These are phyloP conservation scores for Cryphonectria radicalis DNA, from an alignment of 2,329 filamentous ascomycete species.

Conservation along the genomic window DNA sequence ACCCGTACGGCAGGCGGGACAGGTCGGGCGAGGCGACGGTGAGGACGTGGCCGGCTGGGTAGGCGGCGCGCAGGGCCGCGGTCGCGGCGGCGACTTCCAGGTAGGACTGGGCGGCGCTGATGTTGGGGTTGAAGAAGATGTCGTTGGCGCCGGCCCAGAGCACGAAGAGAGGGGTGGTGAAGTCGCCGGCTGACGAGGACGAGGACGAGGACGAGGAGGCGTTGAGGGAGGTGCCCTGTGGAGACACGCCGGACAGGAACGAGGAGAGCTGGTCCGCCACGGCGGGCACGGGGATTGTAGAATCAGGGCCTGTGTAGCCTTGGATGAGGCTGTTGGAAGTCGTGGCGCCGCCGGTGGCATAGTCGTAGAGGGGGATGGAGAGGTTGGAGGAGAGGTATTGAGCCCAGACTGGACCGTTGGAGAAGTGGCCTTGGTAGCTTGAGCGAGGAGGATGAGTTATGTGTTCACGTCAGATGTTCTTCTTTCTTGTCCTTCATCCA, in stretches of 20 bases:
- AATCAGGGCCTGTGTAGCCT: constrained; percentile 18
- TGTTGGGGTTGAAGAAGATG: constrained; percentile 12
- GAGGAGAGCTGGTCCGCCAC: constrained; percentile 13
- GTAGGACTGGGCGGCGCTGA: constrained; percentile 10
- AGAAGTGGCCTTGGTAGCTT: constrained; percentile 15
- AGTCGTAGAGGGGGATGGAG: constrained; percentile 16
- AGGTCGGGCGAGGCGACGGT: constrained; percentile 14
- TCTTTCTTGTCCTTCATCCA: background rate
- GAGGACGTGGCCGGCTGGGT: background rate
- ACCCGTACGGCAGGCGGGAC: constrained; percentile 10
- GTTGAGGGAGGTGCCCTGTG: constrained; percentile 6
- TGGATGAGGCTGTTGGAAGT: constrained; percentile 25
- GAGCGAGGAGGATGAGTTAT: background rate
- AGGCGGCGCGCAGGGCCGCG: background rate
- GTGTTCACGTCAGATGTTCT: background rate
- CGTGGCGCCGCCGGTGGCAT: constrained; percentile 2
- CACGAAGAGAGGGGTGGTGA: constrained; percentile 10
- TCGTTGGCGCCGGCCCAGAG: constrained; percentile 16
- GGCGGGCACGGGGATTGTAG: constrained; percentile 9
- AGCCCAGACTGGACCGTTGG: constrained; percentile 16
- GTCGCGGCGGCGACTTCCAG: background rate
- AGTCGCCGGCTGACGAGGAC: background rate
- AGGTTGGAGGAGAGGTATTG: constrained; percentile 11
- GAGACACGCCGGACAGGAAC: constrained; percentile 9
- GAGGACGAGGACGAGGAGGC: background rate